Evolutionary conservation across 495 filamentous ascomycete species (phyloP).

Genomic region (Monascus purpureus): DNA sequence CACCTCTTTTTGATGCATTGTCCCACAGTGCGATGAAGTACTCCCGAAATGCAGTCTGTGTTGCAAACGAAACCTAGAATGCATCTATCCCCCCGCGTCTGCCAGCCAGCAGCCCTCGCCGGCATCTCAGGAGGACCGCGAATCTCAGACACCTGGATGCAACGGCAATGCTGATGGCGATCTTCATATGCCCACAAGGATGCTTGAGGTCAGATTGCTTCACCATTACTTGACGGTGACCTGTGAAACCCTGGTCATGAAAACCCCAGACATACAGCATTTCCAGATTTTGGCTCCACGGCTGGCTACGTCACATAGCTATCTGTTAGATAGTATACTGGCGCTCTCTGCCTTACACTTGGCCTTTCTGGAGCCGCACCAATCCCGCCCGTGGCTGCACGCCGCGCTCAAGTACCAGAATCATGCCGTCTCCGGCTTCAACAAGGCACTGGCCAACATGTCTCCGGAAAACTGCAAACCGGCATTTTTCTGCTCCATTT

Average conservation of each 20-base stretch:
- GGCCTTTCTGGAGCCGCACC: slow-evolving; percentile 17
- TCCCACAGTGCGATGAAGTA: slow-evolving; percentile 22
- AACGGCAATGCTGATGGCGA: slow-evolving; percentile 3
- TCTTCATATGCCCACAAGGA: slow-evolving; percentile 10
- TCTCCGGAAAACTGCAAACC: slow-evolving; percentile 15
- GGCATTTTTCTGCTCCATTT: slow-evolving; percentile 26
- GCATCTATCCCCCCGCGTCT: slow-evolving; percentile 16
- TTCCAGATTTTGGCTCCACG: slow-evolving; percentile 29
- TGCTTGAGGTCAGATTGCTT: slow-evolving; percentile 27
- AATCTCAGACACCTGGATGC: slow-evolving; percentile 3
- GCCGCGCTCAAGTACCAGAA: slow-evolving; percentile 22
- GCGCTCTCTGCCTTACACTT: slow-evolving; percentile 35
- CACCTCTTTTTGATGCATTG: slow-evolving; percentile 2
- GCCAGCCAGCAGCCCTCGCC: slow-evolving; percentile 14
- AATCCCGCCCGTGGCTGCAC: slow-evolving; percentile 19
- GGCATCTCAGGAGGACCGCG: slow-evolving; percentile 10
- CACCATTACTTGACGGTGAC: slow-evolving; percentile 26
- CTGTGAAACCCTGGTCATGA: slow-evolving; percentile 15
- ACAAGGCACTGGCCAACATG: slow-evolving; percentile 14
- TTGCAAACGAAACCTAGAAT: slow-evolving; percentile 21
- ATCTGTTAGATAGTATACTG: slow-evolving; percentile 32
- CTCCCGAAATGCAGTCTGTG: slow-evolving; percentile 22
- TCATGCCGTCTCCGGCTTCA: slow-evolving; percentile 19
- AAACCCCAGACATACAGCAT: slow-evolving; percentile 18
- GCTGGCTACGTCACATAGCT: slow-evolving; percentile 28